Conservation (phyloP, 2,329 filamentous ascomycete genomes). For the Acrodontium crateriforme region DNA sequence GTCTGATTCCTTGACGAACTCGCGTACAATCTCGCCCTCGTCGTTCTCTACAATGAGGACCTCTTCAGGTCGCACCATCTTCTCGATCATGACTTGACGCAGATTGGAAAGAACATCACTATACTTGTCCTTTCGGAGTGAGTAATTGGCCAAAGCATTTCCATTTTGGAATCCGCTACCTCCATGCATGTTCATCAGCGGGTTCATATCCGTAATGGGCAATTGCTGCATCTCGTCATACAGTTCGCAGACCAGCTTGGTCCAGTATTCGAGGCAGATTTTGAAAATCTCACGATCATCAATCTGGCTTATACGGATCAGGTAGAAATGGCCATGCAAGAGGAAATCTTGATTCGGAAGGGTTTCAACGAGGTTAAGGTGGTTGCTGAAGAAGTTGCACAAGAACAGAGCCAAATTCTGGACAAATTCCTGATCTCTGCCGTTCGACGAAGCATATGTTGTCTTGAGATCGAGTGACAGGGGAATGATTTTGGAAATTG, state of each 20-base stretch:
- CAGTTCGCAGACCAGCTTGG: conserved; percentile 90
- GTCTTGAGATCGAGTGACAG: conserved; percentile 78
- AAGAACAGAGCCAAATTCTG: conserved; percentile 93
- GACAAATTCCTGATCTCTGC: conserved; percentile 91
- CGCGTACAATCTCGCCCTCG: conserved; percentile 94
- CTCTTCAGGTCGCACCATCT: conserved; percentile 97
- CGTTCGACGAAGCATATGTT: conserved; percentile 84
- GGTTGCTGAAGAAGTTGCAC: conserved; percentile 92
- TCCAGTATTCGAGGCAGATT: conserved; percentile 98
- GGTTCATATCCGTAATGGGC: conserved; percentile 84
- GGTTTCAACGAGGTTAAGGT: conserved; percentile 87
- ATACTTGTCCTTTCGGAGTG: conserved; percentile 96
- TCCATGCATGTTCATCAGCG: conserved; percentile 66
- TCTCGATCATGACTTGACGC: conserved; percentile 97
- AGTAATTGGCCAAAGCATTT: conserved; percentile 71
- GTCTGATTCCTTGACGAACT: conserved; percentile 98
- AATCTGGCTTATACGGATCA: conserved; percentile 96
- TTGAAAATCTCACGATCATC: conserved; percentile 99
- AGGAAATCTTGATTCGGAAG: conserved; percentile 90
- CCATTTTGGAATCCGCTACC: conserved; percentile 79
- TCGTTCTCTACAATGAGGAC: conserved; percentile 99
- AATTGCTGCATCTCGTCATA: conserved; percentile 98
- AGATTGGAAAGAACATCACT: conserved; percentile 86
- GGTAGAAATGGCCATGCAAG: conserved; percentile 91
- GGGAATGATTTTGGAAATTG: conserved; percentile 86